Evolutionary conservation across 2,329 filamentous ascomycete genomes (phyloP).

Genomic region (Phialocephala sp.): DNA sequence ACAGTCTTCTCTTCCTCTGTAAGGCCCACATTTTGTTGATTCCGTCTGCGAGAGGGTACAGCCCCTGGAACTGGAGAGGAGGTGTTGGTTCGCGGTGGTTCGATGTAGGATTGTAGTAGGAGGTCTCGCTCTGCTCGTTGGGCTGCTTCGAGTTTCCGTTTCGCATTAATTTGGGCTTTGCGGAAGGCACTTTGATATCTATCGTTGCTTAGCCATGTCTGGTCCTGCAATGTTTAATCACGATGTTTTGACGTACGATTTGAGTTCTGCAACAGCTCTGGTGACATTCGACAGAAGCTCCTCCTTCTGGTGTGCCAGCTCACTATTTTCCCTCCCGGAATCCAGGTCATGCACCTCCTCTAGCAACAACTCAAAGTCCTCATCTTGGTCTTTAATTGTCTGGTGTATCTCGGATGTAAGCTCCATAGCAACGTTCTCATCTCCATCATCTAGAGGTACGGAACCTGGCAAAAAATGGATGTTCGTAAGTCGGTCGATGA

Average conservation of each 20-base stretch:
- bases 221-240: background rate
- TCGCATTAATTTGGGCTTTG: slow-evolving; percentile 80
- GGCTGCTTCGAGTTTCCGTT: slow-evolving; percentile 73
- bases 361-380: slow-evolving; percentile 79
- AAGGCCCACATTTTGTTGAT: slow-evolving; percentile 29
- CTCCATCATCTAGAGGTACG: slow-evolving; percentile 52
- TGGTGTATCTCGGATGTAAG: slow-evolving; percentile 82
- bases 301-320: slow-evolving; percentile 66
- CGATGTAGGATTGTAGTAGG: slow-evolving; percentile 69
- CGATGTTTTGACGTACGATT: slow-evolving; percentile 57
- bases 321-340: slow-evolving; percentile 54
- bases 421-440: slow-evolving; percentile 65
- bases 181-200: slow-evolving; percentile 66
- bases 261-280: slow-evolving; percentile 72
- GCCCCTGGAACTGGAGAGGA: slow-evolving; percentile 23
- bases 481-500: slow-evolving; percentile 64
- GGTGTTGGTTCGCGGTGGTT: slow-evolving; percentile 45
- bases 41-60: slow-evolving; percentile 34
- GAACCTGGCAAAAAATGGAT: slow-evolving; percentile 65
- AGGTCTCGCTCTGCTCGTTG: slow-evolving; percentile 78
- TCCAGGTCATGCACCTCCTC: slow-evolving; percentile 79
- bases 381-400: slow-evolving; percentile 76
- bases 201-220: slow-evolving; percentile 7
- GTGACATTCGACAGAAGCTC: slow-evolving; percentile 70
- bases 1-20: slow-evolving; percentile 73